Conservation (phyloP, 306 rosid species). For the Benincasa hispida region DNA sequence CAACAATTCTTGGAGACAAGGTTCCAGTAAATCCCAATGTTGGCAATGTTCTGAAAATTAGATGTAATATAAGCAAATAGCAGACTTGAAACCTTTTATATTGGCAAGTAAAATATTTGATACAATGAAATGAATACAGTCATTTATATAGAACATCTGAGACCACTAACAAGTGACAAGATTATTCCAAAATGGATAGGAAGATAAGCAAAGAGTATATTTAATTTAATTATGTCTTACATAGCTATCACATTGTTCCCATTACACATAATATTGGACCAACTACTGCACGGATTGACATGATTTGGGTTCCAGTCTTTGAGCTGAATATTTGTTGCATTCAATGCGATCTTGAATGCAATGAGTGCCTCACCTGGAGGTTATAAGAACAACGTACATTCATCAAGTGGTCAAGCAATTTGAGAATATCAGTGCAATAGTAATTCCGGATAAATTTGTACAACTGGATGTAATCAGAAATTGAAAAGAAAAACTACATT, state of each 20-base stretch:
- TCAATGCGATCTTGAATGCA: conserved; percentile 46
- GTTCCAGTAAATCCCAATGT: conserved; percentile 68
- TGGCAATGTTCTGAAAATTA: conserved; percentile 58
- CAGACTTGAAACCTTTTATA: conserved; percentile 3
- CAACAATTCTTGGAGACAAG: conserved; percentile 57
- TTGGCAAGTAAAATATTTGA: conserved; percentile 2
- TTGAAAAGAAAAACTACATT: not conserved
- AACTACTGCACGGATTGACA: conserved; percentile 83
- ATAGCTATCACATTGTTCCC: conserved; percentile 41
- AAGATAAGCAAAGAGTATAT: not conserved
- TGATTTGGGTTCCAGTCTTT: conserved; percentile 72
- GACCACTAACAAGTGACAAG: conserved; percentile 10
- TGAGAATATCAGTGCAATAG: not conserved
- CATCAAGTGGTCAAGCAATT: conserved; percentile 11
- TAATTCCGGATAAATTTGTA: conserved; percentile 1
- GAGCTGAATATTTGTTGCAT: conserved; percentile 56
- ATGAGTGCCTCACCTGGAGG: conserved; percentile 70
- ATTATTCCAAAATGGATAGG: not conserved
- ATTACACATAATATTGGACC: conserved; percentile 68
- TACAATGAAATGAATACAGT: not conserved
- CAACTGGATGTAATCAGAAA: not conserved
- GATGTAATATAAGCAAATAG: conserved; percentile 12
- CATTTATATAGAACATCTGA: not conserved
- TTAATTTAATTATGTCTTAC: conserved; percentile 38
- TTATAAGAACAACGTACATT: conserved; percentile 9